Evolutionary conservation across 805 yeast genomes (phyloP).

Genomic region (Yarrowia sp.): DNA sequence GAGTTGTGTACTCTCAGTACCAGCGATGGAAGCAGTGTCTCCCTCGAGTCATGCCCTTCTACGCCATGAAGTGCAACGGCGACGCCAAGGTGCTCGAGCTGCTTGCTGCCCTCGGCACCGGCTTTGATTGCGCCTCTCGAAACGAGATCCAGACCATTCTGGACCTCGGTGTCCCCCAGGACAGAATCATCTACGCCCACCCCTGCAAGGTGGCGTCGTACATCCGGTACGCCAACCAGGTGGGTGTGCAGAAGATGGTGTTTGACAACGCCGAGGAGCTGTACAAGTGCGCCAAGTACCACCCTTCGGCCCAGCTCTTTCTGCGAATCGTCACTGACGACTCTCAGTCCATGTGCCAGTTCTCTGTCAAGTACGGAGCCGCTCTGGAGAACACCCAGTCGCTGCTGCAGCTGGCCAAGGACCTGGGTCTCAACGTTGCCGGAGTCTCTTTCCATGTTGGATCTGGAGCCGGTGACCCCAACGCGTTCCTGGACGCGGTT

Average conservation of each 20-base stretch:
- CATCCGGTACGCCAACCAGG: slow-evolving; percentile 63
- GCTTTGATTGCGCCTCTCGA: slow-evolving; percentile 92
- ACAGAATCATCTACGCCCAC: slow-evolving; percentile 81
- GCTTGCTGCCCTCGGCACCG: slow-evolving; percentile 62
- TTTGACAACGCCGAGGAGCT: slow-evolving; percentile 88
- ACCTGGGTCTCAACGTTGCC: slow-evolving; percentile 58
- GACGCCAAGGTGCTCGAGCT: slow-evolving; percentile 56
- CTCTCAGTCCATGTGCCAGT: slow-evolving; percentile 76
- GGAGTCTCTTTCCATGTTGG: slow-evolving; percentile 98
- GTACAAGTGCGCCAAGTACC: slow-evolving; percentile 62
- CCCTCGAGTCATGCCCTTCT: slow-evolving; percentile 80
- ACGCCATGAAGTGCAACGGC: slow-evolving; percentile 94
- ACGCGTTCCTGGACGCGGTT: slow-evolving; percentile 67
- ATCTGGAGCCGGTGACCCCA: slow-evolving; percentile 79
- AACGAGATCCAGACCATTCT: slow-evolving; percentile 72
- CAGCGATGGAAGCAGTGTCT: slow-evolving; percentile 61
- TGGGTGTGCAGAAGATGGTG: slow-evolving; percentile 68
- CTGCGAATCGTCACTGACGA: slow-evolving; percentile 89
- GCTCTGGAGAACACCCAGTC: slow-evolving; percentile 51
- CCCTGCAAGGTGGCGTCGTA: slow-evolving; percentile 90
- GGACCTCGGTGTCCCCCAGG: slow-evolving; percentile 58
- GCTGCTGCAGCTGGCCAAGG: slow-evolving; percentile 60
- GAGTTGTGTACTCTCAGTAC: slow-evolving; percentile 61
- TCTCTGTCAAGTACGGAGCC: slow-evolving; percentile 89
- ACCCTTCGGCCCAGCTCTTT: slow-evolving; percentile 68